phyloP scores from a whole-genome alignment of 2,329 filamentous ascomycete genomes.

The Aphanocladium album region DNA sequence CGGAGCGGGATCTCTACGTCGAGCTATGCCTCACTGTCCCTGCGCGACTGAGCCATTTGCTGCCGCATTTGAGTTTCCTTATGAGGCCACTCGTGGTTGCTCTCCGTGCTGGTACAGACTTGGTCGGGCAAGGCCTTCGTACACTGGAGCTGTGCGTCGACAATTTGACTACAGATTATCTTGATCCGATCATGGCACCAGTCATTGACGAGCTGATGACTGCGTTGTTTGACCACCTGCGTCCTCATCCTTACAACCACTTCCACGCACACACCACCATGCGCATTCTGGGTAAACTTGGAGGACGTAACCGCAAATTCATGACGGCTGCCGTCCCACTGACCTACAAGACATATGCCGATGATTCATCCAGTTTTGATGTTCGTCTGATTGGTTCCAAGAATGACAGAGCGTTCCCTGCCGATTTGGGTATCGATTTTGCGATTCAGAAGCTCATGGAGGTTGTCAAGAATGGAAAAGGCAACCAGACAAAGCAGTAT shows the following conservation, averaged over 20 bases:
- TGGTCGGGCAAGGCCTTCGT: conserved; percentile 88
- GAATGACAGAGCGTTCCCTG: conserved; percentile 81
- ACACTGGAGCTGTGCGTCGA: conserved; percentile 97
- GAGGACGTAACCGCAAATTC: conserved; percentile 91
- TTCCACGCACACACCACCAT: conserved; percentile 98
- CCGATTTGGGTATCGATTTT: conserved; percentile 79
- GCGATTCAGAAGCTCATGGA: conserved; percentile 88
- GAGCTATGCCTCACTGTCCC: conserved; percentile 95
- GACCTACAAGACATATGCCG: conserved; percentile 75
- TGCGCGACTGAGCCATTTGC: conserved; percentile 84
- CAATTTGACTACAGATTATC: conserved; percentile 93
- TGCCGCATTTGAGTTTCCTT: conserved; percentile 91
- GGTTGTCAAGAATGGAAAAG: conserved; percentile 57
- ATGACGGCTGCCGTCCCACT: conserved; percentile 85
- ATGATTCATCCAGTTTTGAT: conserved; percentile 84
- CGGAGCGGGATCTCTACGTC: conserved; percentile 92
- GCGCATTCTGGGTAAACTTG: conserved; percentile 92
- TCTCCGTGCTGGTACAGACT: conserved; percentile 80
- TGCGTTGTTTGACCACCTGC: conserved; percentile 90
- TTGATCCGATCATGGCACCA: conserved; percentile 98
- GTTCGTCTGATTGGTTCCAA: conserved; percentile 85
- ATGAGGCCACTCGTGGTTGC: conserved; percentile 98
- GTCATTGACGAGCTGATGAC: conserved; percentile 99
- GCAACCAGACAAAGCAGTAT: conserved; percentile 51
- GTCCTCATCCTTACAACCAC: conserved; percentile 90